Evolutionary conservation across 768 basidiomycete species (phyloP), one percentile per base, ranked within the genome.

Genomic region (Hydnum rufescens): DNA sequence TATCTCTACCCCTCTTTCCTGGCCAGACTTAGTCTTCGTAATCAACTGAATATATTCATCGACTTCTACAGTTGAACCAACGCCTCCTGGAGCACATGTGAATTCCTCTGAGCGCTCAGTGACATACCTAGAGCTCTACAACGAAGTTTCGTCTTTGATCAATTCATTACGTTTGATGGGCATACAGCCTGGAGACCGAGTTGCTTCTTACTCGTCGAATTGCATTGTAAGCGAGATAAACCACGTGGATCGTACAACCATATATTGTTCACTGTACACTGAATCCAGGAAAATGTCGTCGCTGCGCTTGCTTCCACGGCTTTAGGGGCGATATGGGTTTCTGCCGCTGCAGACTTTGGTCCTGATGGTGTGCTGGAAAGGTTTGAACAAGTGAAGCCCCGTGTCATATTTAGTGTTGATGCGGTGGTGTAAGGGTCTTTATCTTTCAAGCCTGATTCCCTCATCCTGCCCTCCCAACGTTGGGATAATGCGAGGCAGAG

Each of bases 291-390:
- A 66, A 80, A 76, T 58, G 73, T 80, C 4, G 76, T 69, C 18
- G 74, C 76, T 1, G 79, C 75, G 62, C 72, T 83, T 26, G 80
- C 80, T 4, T 70, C 79, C 18, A 67, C 77, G 34, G 80, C 82
- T 22, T 66, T 84, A 49, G 83, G 73, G 59, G 82, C 71, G n/a
- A 81, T 87, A 42, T 88, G 82, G 80, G 82, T 83, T 42, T 78
- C 76, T 59, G 82, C 81, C 13, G 81, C 83, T 18, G 76, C 82
- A 16, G 84, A 87, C 64, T 86, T 87, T 64, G 84, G 80, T n/a
- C 67, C 80, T 19, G 72, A 76, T 55, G 84, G 84, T 5, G 80
- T 83, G 2, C 66, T 80, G 42, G 82, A 88, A 65, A 72, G 85
- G 71, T 76, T 87, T 55, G 77, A 82, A 60, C 85, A 87, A 72